Evolutionary conservation across 2,329 filamentous ascomycete genomes (phyloP), one percentile per base, ranked within the genome.

Genomic region (Sporothrix brasiliensis): DNA sequence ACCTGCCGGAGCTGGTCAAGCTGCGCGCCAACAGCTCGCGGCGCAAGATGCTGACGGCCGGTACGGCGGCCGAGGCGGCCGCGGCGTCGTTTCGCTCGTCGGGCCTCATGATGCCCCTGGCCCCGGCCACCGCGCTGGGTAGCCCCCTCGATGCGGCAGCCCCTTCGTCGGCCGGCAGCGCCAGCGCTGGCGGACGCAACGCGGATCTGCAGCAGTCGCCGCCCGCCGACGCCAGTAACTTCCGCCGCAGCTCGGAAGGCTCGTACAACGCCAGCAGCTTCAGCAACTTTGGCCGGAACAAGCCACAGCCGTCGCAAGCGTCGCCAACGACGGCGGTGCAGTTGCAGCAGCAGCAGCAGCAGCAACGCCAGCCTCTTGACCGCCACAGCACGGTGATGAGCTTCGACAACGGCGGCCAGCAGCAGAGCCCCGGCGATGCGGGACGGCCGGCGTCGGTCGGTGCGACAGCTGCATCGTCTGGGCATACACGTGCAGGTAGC

Each of bases 1-100:
- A 97, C 74, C 85, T 99, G 4, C 95, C 95, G 0, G 89, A 93
- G 72, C 89, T 92, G 74, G 87, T 94, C 73, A 90, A 92, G 73
- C 88, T 92, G 4, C 97, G 97, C 78, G 89, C 90, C 0, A 89
- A 91, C 73, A 89, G 87, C 73, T 80, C 89, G 6, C 91, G 92
- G 73, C 88, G 92, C 34, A 94, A 94, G 78, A 88, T 89, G 4
- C 82, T 88, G 65, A 86, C 86, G 67, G 85, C 85, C 2, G 85
- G 87, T 70, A 84, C 84, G 0, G 84, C 84, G 0, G 82, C 83
- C 0, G 80, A 80, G 0, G 81, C 78, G 0, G 76, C 78, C 0
- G 75, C 78, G 0, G 19, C 53, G 9, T 65, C 68, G 4, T 71
- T 71, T 21, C 69, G 69, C 50, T 34, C 73, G 6, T 63, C 70